Base-by-base conservation (phyloP, 495 filamentous ascomycete species). In the Penicillium cataractarum region DNA sequence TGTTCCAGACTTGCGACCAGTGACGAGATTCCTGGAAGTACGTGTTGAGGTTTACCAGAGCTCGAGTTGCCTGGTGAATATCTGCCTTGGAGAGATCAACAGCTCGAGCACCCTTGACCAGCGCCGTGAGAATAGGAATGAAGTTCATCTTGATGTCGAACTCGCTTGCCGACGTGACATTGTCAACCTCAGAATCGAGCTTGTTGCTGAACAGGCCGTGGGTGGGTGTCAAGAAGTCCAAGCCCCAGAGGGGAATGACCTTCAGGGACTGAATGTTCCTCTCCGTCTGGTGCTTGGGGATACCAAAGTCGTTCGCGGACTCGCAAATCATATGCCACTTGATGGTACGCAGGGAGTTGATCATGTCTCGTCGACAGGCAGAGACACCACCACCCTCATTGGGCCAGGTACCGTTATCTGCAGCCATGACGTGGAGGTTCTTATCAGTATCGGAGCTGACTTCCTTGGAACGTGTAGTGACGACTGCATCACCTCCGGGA, bases 301-400 rank as follows among this genome's bases (percentile, higher is more conserved):
- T 72, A 12, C 87, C 87, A 61, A 83, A 88, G 60, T 89, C 87
- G 62, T 87, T 88, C 9, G 85, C 87, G 3, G 84, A 83, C 68
- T 89, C 87, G 50, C 84, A 87, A 35, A 89, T 77, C 75, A 89
- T 85, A 62, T 89, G 86, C 81, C 86, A 88, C 58, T 83, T 83
- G 59, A 89, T 86, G 1, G 84, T 84, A 26, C 76, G 72, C 57
- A 88, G 78, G 26, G 83, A 83, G 67, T 89, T 87, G 72, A 89
- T 85, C 77, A 89, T 80, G 63, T 89, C 87, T 56, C 87, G 77
- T n/a, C 87, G 83, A 74, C 87, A 89, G 29, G 85, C 85, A 46
- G 86, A 88, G 19, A 89, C 86, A 67, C 87, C 87, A 59, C 87
- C 87, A 55, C 84, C 84, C 65, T 87, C 84, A 55, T 88, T 87